A percentile compares a stretch with the other conserved stretches of the same genome.
phyloP scores from a whole-genome alignment of 345 rosid genomes.

The Turritis glabra region DNA sequence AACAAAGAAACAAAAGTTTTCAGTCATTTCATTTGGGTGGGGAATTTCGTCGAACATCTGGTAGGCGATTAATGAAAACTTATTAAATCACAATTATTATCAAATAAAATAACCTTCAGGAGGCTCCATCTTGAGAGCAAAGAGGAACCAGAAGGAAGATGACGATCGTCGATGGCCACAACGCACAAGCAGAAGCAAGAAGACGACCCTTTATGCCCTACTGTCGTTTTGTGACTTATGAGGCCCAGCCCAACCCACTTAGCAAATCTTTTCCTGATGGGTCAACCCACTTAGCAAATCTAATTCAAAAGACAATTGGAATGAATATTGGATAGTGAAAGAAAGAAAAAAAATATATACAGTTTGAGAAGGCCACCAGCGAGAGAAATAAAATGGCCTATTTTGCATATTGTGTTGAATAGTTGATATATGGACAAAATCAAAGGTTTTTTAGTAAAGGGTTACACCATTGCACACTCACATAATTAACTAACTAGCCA shows the following conservation, averaged over 20 bases:
- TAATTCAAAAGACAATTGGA: not conserved
- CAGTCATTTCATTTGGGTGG: not conserved
- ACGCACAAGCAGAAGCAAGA: not conserved
- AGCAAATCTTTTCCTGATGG: not conserved
- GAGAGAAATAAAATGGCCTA: too few relatives aligned
- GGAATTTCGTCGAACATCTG: slow-evolving; percentile 17
- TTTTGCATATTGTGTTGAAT: too few relatives aligned
- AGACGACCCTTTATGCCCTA: not conserved
- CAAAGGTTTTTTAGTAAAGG: too few relatives aligned
- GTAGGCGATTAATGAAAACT: not conserved
- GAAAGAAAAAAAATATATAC: too few relatives aligned
- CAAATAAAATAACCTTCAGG: not conserved
- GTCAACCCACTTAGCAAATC: not conserved
- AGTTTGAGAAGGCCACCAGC: too few relatives aligned
- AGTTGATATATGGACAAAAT: too few relatives aligned
- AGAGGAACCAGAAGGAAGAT: not conserved
- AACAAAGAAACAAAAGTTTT: not conserved
- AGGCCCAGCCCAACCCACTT: not conserved
- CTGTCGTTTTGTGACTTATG: not conserved
- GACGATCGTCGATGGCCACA: not conserved
- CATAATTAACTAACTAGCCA: too few relatives aligned
- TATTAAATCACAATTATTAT: not conserved
- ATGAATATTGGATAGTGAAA: too few relatives aligned
- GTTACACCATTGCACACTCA: too few relatives aligned
- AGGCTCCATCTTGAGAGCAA: slow-evolving; percentile 8